These are phyloP conservation scores for Amanita molliuscula DNA, from an alignment of 768 basidiomycete species.

Conservation along the genomic window DNA sequence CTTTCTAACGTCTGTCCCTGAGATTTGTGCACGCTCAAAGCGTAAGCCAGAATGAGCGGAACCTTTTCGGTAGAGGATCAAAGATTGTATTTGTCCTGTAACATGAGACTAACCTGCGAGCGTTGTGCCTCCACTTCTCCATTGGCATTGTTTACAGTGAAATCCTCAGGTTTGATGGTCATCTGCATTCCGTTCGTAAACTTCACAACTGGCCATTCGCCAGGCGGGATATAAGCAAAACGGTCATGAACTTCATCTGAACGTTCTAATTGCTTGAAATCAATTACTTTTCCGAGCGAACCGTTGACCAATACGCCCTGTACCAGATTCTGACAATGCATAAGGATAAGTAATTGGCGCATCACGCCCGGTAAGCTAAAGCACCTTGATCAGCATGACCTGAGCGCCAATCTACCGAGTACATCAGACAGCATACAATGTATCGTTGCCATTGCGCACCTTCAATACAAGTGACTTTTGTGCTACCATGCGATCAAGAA, in stretches of 20 bases:
- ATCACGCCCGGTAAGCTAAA: background rate
- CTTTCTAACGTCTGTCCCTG: conserved; percentile 85
- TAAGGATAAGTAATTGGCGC: background rate
- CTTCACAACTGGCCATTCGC: conserved; percentile 47
- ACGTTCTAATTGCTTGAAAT: conserved; percentile 27
- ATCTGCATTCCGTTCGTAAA: conserved; percentile 39
- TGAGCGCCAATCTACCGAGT: conserved; percentile 59
- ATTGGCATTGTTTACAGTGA: conserved; percentile 51
- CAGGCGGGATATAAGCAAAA: conserved; percentile 1
- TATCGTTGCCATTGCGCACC: conserved; percentile 16
- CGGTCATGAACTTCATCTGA: background rate
- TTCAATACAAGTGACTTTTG: conserved; percentile 36
- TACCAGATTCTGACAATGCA: conserved; percentile 42
- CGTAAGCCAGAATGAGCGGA: conserved; percentile 81
- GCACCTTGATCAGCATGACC: conserved; percentile 74
- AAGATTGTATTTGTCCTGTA: background rate
- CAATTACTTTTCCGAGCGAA: conserved; percentile 45
- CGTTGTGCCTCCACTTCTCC: conserved; percentile 52
- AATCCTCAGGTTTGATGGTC: conserved; percentile 45
- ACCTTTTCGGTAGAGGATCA: conserved; percentile 26
- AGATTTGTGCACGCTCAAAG: conserved; percentile 80
- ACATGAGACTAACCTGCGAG: conserved; percentile 32
- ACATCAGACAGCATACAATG: background rate
- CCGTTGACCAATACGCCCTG: conserved; percentile 69
- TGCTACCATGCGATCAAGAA: conserved; percentile 56